phyloP scores from a whole-genome alignment of 805 yeast species.

The Spathaspora arborariae region DNA sequence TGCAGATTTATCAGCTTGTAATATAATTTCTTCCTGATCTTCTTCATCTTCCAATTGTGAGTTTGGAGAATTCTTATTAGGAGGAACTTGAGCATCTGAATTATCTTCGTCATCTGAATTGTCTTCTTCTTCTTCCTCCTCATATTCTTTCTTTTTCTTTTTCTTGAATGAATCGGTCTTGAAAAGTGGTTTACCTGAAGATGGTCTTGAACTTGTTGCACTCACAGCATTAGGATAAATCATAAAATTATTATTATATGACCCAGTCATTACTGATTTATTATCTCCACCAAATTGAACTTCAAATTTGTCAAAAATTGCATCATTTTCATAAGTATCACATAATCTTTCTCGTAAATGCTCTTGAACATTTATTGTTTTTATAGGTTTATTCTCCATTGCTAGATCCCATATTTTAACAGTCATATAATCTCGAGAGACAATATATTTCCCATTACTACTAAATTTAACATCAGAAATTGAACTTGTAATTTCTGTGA shows the following conservation, averaged over 20 bases:
- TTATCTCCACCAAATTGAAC: conserved; percentile 94
- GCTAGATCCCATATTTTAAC: conserved; percentile 98
- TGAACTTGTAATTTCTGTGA: conserved; percentile 93
- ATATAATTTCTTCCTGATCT: conserved; percentile 58
- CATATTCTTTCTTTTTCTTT: conserved; percentile 23
- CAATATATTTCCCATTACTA: conserved; percentile 89
- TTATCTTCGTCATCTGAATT: conserved; percentile 18
- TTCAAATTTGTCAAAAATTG: conserved; percentile 97
- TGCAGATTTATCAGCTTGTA: conserved; percentile 98
- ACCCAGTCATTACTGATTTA: conserved; percentile 90
- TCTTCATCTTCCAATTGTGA: conserved; percentile 25
- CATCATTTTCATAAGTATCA: conserved; percentile 97
- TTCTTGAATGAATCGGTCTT: conserved; percentile 12
- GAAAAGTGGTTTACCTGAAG: conserved; percentile 10
- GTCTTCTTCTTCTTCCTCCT: conserved; percentile 31
- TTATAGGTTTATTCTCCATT: conserved; percentile 93
- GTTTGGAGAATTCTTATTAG: conserved; percentile 27
- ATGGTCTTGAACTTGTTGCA: conserved; percentile 1
- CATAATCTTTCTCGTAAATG: conserved; percentile 89
- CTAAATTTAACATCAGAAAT: conserved; percentile 93
- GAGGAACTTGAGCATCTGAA: conserved; percentile 17
- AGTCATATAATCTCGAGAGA: conserved; percentile 95
- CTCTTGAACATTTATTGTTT: conserved; percentile 93
- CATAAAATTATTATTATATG: conserved; percentile 95
- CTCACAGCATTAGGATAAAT: conserved; percentile 78